A percentile compares a stretch with the other conserved stretches of the same genome.
Conservation (phyloP, 1,139 yeast species). For the Zygoascus meyerae region DNA sequence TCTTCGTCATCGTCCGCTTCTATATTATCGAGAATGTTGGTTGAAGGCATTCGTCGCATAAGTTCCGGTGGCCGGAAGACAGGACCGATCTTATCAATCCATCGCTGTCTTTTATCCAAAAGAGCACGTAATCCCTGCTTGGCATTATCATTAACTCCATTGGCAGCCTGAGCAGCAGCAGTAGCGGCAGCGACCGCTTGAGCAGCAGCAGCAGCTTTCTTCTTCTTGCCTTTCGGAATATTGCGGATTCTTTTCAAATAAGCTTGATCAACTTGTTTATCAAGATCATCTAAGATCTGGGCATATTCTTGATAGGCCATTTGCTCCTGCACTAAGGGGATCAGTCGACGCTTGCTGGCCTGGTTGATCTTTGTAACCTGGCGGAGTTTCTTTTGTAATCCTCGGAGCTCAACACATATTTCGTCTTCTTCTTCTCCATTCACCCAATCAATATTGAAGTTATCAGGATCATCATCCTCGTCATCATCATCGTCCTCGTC, state of each 20-base stretch:
- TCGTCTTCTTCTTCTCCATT: constrained; percentile 89
- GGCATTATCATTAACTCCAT: constrained; percentile 17
- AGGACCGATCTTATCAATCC: constrained; percentile 88
- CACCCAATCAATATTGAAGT: constrained; percentile 64
- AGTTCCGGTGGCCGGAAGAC: constrained; percentile 61
- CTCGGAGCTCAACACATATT: constrained; percentile 75
- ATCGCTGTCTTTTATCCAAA: constrained; percentile 76
- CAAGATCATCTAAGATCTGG: constrained; percentile 85
- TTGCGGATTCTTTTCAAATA: constrained; percentile 77
- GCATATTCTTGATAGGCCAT: constrained; percentile 93
- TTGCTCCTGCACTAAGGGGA: constrained; percentile 80
- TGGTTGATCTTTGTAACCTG: constrained; percentile 59
- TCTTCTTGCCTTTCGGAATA: constrained; percentile 75
- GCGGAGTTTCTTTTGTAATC: constrained; percentile 62
- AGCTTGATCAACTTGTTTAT: constrained; percentile 94
- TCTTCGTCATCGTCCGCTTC: constrained; percentile 48
- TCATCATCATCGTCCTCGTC: constrained; percentile 18
- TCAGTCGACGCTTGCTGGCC: constrained; percentile 56
- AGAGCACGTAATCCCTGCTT: constrained; percentile 73
- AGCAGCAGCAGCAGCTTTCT: constrained; percentile 27
- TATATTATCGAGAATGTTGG: constrained; percentile 45
- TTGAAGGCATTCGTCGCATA: constrained; percentile 69
- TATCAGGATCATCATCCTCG: constrained; percentile 22
- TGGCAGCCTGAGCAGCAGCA: constrained; percentile 41
- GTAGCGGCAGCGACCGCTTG: constrained; percentile 18